These are phyloP conservation scores for Phaseolus lunatus DNA, from an alignment of 306 rosid genomes.

Conservation along the genomic window DNA sequence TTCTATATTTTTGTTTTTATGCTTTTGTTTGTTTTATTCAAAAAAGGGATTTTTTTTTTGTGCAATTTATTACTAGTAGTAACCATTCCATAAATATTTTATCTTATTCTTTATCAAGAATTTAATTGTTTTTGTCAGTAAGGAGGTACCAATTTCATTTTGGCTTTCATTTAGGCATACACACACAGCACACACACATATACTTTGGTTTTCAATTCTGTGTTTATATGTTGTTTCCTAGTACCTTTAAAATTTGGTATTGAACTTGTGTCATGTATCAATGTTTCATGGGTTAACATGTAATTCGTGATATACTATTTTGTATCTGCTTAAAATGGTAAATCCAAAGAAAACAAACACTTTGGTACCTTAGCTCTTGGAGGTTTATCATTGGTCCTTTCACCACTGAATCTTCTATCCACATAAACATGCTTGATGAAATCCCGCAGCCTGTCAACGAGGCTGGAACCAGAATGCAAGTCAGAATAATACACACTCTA, in stretches of 20 bases:
- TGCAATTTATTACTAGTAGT: neutral
- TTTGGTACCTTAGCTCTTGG: constrained; percentile 69
- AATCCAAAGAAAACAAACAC: constrained; percentile 36
- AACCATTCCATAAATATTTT: too few species aligned
- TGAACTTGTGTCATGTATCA: neutral
- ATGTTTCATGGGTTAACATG: constrained; percentile 22
- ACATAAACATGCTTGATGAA: constrained; percentile 88
- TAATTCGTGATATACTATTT: constrained; percentile 34
- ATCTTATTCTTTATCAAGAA: too few species aligned
- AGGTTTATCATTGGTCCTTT: constrained; percentile 74
- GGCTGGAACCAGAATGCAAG: constrained; percentile 66
- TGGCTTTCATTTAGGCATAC: neutral
- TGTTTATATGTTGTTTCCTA: neutral
- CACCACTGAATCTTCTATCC: constrained; percentile 81
- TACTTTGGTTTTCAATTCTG: neutral
- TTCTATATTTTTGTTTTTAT: too few species aligned
- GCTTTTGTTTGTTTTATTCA: too few species aligned
- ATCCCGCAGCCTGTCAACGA: constrained; percentile 80
- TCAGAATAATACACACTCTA: constrained; percentile 52
- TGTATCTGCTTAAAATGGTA: constrained; percentile 18
- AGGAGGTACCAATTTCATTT: neutral
- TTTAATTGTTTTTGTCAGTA: neutral
- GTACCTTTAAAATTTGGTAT: neutral
- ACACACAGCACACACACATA: neutral
- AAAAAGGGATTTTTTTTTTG: neutral